Percentiles rank a stretch among this genome's conserved stretches.
Evolutionary conservation across 2,329 filamentous ascomycete genomes (phyloP).

Genomic region (Erysiphe pulchra): DNA sequence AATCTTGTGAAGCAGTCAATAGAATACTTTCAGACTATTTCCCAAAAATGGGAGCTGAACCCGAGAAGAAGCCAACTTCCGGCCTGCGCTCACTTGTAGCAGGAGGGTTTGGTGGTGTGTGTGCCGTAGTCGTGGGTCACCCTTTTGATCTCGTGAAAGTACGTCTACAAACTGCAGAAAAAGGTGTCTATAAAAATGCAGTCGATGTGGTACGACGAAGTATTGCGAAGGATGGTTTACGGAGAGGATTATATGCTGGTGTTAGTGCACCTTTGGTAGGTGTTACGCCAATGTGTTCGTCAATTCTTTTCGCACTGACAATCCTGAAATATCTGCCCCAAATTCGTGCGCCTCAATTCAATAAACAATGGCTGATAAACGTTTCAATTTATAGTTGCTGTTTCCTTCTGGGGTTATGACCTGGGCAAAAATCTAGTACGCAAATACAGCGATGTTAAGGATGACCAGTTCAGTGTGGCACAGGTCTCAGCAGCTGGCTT

Average conservation of each 20-base stretch:
- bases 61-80: not conserved
- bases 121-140: slow-evolving; percentile 81
- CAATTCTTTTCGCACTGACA: not conserved
- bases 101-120: slow-evolving; percentile 80
- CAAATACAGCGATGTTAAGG: slow-evolving; percentile 35
- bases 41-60: not conserved
- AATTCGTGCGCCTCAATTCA: too few relatives aligned
- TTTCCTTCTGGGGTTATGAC: slow-evolving; percentile 72
- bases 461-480: slow-evolving; percentile 50
- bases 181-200: slow-evolving; percentile 71
- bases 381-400: slow-evolving; percentile 25
- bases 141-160: slow-evolving; percentile 98
- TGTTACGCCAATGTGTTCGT: slow-evolving; percentile 96
- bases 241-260: slow-evolving; percentile 75
- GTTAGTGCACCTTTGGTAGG: slow-evolving; percentile 85
- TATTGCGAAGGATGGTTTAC: slow-evolving; percentile 60
- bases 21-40: too few relatives aligned
- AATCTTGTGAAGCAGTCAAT: too few relatives aligned
- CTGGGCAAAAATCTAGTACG: slow-evolving; percentile 76
- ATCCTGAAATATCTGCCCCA: not conserved
- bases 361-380: not conserved
- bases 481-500: slow-evolving; percentile 86
- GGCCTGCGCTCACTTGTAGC: slow-evolving; percentile 62
- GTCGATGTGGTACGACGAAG: slow-evolving; percentile 82
- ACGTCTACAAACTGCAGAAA: slow-evolving; percentile 82